Evolutionary conservation across 108 stramenopile genomes (phyloP), one percentile per base, ranked within the genome.

Genomic region (Schizochytrium sp.): DNA sequence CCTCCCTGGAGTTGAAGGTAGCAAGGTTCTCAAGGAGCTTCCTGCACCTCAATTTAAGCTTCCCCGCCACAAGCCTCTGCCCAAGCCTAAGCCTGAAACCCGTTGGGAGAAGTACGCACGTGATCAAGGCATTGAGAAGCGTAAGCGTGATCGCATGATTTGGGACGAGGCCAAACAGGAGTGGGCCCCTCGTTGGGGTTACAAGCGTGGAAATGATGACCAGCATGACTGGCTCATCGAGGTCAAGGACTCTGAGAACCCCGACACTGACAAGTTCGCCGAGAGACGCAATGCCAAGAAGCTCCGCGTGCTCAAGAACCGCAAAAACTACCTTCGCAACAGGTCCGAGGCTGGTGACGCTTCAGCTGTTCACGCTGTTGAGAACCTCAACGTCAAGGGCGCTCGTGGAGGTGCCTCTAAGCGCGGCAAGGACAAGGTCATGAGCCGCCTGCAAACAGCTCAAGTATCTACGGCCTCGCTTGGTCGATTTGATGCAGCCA

Each of bases 21-120:
- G 76, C 76, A 55, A 49, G 53, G 47, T 55, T 5, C 47, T 83
- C 53, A 49, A 55, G 76, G 56, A 46, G 8, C 89, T 90, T 0
- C 89, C 89, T 5, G 56, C 8, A 15, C 46, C 88, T 53, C 40
- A 40, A 40, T 58, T 87, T 40, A 38, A 60, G 10, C 46, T 92
- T 47, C 92, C 92, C 42, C 72, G 92, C 3, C 28, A 56, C 2
- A 89, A 58, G 58, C 90, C 88, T 7, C 3, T 69, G 8, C 92
- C 93, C 3, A 72, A 91, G 59, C 72, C 73, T 19, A 91, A 90
- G 87, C 88, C 93, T 57, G 92, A 92, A 57, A 94, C 94, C 2
- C 73, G 55, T 40, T 94, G 94, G 94, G 94, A 94, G 28, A 91
- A 92, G 46, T 94, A 94, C 57, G 94, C 94, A 4, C 87, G 64